A percentile compares a stretch with the other conserved stretches of the same genome.
Conservation (phyloP, 169 alveolate species). For the Plasmodium adleri region DNA sequence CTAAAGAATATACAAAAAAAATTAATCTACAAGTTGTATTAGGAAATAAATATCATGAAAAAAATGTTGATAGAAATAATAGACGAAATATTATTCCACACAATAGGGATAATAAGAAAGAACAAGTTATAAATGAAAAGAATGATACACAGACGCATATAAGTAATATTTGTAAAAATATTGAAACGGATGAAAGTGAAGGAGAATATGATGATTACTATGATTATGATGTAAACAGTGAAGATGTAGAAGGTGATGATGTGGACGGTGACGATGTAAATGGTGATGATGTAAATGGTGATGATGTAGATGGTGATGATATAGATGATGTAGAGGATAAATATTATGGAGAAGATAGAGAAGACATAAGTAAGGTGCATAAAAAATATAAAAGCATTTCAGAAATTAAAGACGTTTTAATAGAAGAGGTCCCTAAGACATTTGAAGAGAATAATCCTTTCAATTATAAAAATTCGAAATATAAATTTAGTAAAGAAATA, state of each 20-base stretch:
- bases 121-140: not conserved
- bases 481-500: slow-evolving; percentile 22
- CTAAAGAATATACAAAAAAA: not conserved
- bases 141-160: not conserved
- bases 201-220: not conserved
- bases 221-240: not conserved
- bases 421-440: slow-evolving; percentile 9
- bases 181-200: not conserved
- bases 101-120: not conserved
- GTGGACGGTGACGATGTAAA: too few species aligned
- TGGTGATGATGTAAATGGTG: too few species aligned
- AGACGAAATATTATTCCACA: not conserved
- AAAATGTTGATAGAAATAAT: not conserved
- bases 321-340: not conserved
- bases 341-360: not conserved
- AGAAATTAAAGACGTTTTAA: slow-evolving; percentile 9
- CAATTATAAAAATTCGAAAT: not conserved
- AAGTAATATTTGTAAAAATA: not conserved
- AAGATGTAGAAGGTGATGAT: not conserved
- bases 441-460: not conserved
- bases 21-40: not conserved
- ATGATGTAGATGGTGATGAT: too few species aligned
- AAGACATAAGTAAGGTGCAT: not conserved
- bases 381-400: not conserved
- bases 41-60: not conserved